Evolutionary conservation across 257 asterid genomes (phyloP), one percentile per base, ranked within the genome.

Genomic region (Fraxinus cuspidata): DNA sequence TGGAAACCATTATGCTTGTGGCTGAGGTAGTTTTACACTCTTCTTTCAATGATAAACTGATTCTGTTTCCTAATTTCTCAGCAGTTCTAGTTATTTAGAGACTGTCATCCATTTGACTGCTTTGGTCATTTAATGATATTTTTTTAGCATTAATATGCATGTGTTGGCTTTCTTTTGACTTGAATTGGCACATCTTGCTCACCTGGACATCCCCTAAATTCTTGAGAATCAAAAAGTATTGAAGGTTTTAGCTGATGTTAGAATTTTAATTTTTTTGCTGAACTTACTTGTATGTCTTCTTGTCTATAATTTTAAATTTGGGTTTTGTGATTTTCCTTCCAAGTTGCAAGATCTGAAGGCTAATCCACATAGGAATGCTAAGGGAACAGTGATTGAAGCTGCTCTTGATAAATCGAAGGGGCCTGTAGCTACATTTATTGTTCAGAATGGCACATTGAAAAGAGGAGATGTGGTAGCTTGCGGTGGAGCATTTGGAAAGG

Each of bases 311-410:
- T 82, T 87, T 79, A 67, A 84, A 65, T 42, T 16, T 79, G 76
- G 28, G 49, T 42, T 49, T 60, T 37, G 51, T 56, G 27, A 42
- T 65, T 49, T 76, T 64, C 53, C 69, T 28, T 68, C 81, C 47
- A 77, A 96, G 99, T 87, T 96, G 89, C 99, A 96, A 90, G 98
- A 93, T 84, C 85, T 94, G 96, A 96, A 93, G 93, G 99, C 99
- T 69, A 96, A 96, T 85, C 98, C 98, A 23, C 86, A 91, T 74
- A 88, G 97, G 84, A 89, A 89, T 81, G 97, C 99, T 75, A 92
- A 87, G 88, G 99, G 99, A 71, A 91, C 98, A 37, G 96, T 90
- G 70, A 93, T 96, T 72, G 99, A 96, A 87, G 99, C 99, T 37
- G 95, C 97, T 73, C 97, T 93, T 44, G 97, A 94, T 87, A 96